Conservation (phyloP, 2,329 filamentous ascomycete genomes). For the Mariannaea sp. region DNA sequence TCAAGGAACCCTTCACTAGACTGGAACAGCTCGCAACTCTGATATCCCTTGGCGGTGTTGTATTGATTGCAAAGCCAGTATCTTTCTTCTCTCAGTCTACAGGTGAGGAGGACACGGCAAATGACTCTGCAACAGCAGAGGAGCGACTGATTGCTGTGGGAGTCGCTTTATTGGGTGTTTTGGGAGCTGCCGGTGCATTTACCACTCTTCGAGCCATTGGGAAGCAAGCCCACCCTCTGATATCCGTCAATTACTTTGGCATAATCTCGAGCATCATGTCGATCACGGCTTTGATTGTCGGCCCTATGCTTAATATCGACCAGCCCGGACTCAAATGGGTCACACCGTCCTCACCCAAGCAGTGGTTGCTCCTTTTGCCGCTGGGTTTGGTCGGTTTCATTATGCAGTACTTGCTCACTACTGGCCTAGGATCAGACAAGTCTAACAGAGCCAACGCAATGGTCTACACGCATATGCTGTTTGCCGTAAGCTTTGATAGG, state of each 20-base stretch:
- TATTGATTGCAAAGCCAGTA: slow-evolving; percentile 78
- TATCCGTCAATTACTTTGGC: slow-evolving; percentile 85
- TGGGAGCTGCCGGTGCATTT: slow-evolving; percentile 75
- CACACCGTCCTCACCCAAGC: slow-evolving; percentile 46
- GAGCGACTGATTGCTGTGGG: slow-evolving; percentile 73
- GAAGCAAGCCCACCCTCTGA: slow-evolving; percentile 76
- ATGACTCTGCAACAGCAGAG: slow-evolving; percentile 53
- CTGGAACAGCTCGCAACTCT: slow-evolving; percentile 77
- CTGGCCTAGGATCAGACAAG: slow-evolving; percentile 74
- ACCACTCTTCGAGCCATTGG: slow-evolving; percentile 81
- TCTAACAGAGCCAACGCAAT: slow-evolving; percentile 62
- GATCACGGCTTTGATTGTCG: slow-evolving; percentile 60
- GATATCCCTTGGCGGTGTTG: slow-evolving; percentile 76
- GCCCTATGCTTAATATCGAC: slow-evolving; percentile 49
- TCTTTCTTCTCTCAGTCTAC: slow-evolving; percentile 52
- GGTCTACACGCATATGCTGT: slow-evolving; percentile 63
- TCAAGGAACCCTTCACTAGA: slow-evolving; percentile 77
- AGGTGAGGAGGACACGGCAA: slow-evolving; percentile 28
- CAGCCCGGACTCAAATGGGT: slow-evolving; percentile 54
- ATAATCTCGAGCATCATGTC: slow-evolving; percentile 72
- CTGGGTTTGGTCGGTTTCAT: slow-evolving; percentile 77
- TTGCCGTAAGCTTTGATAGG: slow-evolving; percentile 57
- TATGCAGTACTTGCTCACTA: slow-evolving; percentile 85
- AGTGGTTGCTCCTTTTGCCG: slow-evolving; percentile 71
- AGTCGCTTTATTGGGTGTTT: slow-evolving; percentile 74